Evolutionary conservation across 1,284 basidiomycete species (phyloP), one percentile per base, ranked within the genome.

Genomic region (Naganishia cerealis): DNA sequence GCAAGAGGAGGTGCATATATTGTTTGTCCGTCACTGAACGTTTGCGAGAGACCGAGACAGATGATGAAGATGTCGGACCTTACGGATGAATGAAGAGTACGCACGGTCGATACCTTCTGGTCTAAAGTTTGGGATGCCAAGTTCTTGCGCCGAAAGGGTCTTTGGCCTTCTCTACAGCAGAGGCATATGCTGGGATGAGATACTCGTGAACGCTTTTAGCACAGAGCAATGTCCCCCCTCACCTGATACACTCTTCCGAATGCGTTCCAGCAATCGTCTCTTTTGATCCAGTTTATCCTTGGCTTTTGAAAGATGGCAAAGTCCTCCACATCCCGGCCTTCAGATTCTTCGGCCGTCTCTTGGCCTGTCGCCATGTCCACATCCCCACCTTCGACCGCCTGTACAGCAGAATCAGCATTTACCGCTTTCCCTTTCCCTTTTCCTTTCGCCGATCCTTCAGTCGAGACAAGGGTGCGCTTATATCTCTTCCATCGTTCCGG

Each of bases 241-340:
- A 68, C 70, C 55, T 63, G 29, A 66, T 71, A 57, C 15, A 54
- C 38, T 21, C 57, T 39, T 13, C 70, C 70, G 38, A 71, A 71
- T 16, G 70, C 62, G 29, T 57, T 57, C 70, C 70, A 71, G 1
- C 36, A 39, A 21, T 42, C 63, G 15, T 68, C 67, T 56, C 58
- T 63, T 43, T 59, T 57, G 18, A 71, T 66, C 70, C 70, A 71
- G 50, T 71, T 62, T 42, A 71, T 63, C 21, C 57, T 53, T 21
- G 70, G 70, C 4, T 67, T 67, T 38, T 53, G 36, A 36, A 71
- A 67, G 46, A 68, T 43, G 26, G 33, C 52, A 39, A 63, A 40
- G 13, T 63, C 61, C 0, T 67, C 56, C 10, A n/a, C 3, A 12
- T 52, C 39, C 8, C 18, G 15, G 33, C 18, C 33, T 38, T 39